phyloP scores from a whole-genome alignment of 805 yeast species.

The Wickerhamomyces chambardii region DNA sequence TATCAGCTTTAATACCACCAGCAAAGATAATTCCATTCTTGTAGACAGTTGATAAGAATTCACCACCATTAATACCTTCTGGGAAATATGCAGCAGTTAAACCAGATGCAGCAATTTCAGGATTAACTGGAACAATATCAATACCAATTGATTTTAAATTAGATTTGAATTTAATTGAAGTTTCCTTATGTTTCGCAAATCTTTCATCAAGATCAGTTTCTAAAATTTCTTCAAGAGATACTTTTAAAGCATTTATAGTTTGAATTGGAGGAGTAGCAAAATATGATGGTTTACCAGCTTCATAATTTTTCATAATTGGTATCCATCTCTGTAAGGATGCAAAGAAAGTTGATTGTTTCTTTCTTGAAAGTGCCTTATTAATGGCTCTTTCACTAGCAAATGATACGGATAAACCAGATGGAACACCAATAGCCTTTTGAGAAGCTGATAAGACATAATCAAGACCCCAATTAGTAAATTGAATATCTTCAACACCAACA shows the following conservation, averaged over 20 bases:
- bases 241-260: slow-evolving; percentile 71
- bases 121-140: slow-evolving; percentile 50
- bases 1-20: slow-evolving; percentile 81
- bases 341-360: slow-evolving; percentile 38
- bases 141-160: slow-evolving; percentile 51
- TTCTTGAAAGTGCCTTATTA: slow-evolving; percentile 41
- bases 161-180: slow-evolving; percentile 58
- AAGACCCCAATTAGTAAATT: slow-evolving; percentile 83
- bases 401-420: slow-evolving; percentile 82
- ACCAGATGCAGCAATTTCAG: slow-evolving; percentile 73
- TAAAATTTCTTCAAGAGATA: slow-evolving; percentile 65
- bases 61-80: slow-evolving; percentile 60
- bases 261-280: slow-evolving; percentile 98
- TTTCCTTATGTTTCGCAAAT: slow-evolving; percentile 51
- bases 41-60: slow-evolving; percentile 46
- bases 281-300: slow-evolving; percentile 71
- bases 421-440: slow-evolving; percentile 92
- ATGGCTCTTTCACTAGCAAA: slow-evolving; percentile 73
- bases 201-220: slow-evolving; percentile 46
- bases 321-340: slow-evolving; percentile 78
- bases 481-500: slow-evolving; percentile 77
- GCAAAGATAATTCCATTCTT: slow-evolving; percentile 70
- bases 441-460: slow-evolving; percentile 89
- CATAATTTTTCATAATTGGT: slow-evolving; percentile 84
- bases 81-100: slow-evolving; percentile 82